Base-by-base conservation (phyloP, 306 rosid species). In the Psophocarpus tetragonolobus region DNA sequence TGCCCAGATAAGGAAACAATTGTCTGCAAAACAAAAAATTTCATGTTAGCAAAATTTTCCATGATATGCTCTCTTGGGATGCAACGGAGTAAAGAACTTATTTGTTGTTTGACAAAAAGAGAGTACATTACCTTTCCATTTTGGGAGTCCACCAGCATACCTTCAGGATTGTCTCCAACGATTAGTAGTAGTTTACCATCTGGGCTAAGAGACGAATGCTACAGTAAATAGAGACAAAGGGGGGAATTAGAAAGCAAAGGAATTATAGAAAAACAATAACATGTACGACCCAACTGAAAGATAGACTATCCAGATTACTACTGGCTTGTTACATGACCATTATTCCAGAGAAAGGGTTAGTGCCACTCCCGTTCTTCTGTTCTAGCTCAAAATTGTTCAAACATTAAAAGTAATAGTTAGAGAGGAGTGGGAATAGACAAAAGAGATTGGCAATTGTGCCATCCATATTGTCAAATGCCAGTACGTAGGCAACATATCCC, bases 151-250 rank as follows among this genome's bases (percentile, higher is more conserved):
- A 90, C 97, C 87, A 92, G 53, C 85, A 88, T 38, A 10, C 93
- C 87, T 14, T 92, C 92, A 9, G 96, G 96, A 79, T 88, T 82
- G 82, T 92, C 97, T 56, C 97, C 97, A 68, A 90, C 97, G 66
- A 90, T 80, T 33, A 79, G 75, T n/a, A 87, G 89, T 73, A 92
- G 85, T 73, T 90, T 90, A 57, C 88, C 88, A 82, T 87, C 81
- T 0, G 96, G 93, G 53, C 95, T 88, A 84, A 88, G 81, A 77
- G 93, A 86, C 60, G 91, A 67, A 85, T 92, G 97, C 97, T 92
- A 85, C 86, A 84, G 72, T 58, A 56, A 17, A 47, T 20, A 29
- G 74, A 4, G 56, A 0, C 48, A 64, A 26, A 13, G 6, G 17
- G 47, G 57, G 24, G 72, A 71, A 54, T 64, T 56, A 72, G 75